A percentile compares a stretch with the other conserved stretches of the same genome.
Evolutionary conservation across 805 yeast species (phyloP).

Genomic region (Candida maltosa): DNA sequence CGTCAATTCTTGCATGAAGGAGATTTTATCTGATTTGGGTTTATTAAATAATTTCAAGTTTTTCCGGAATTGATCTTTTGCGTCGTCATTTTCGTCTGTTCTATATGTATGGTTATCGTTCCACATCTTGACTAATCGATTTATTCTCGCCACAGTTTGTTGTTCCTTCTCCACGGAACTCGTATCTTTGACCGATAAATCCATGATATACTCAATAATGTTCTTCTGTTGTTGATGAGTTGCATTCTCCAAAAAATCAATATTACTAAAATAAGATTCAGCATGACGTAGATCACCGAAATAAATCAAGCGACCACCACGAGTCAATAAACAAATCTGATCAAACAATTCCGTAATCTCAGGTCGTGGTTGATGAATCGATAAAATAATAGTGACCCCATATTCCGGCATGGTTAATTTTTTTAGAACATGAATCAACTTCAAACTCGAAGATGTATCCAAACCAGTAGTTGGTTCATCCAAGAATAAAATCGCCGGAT

Average conservation of each 20-base stretch:
- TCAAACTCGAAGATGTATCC: slow-evolving; percentile 72
- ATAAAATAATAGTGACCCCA: slow-evolving; percentile 71
- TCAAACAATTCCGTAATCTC: slow-evolving; percentile 73
- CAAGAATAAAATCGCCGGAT: slow-evolving; percentile 71
- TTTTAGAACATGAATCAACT: slow-evolving; percentile 59
- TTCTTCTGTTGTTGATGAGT: slow-evolving; percentile 11
- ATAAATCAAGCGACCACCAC: slow-evolving; percentile 49
- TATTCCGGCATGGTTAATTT: slow-evolving; percentile 40
- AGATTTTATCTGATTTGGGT: slow-evolving; percentile 16
- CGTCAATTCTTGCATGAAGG: slow-evolving; percentile 25
- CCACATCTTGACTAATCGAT: slow-evolving; percentile 20
- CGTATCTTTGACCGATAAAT: slow-evolving; percentile 33
- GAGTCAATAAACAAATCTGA: slow-evolving; percentile 59
- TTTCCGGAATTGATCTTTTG: slow-evolving; percentile 5
- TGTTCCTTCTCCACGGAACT: slow-evolving; percentile 22
- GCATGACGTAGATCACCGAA: slow-evolving; percentile 45
- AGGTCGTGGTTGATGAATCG: slow-evolving; percentile 82
- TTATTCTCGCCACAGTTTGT: slow-evolving; percentile 19
- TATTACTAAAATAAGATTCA: slow-evolving; percentile 44
- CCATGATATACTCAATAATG: slow-evolving; percentile 32
- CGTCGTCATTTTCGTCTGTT: not conserved
- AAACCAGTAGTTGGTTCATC: slow-evolving; percentile 91
- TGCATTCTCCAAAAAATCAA: slow-evolving; percentile 12
- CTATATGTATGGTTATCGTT: slow-evolving; percentile 7
- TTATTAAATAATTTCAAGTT: slow-evolving; percentile 11